A percentile compares a stretch with the other conserved stretches of the same genome.
These are phyloP conservation scores for Mycena rosella DNA, from an alignment of 768 basidiomycete species.

Conservation along the genomic window DNA sequence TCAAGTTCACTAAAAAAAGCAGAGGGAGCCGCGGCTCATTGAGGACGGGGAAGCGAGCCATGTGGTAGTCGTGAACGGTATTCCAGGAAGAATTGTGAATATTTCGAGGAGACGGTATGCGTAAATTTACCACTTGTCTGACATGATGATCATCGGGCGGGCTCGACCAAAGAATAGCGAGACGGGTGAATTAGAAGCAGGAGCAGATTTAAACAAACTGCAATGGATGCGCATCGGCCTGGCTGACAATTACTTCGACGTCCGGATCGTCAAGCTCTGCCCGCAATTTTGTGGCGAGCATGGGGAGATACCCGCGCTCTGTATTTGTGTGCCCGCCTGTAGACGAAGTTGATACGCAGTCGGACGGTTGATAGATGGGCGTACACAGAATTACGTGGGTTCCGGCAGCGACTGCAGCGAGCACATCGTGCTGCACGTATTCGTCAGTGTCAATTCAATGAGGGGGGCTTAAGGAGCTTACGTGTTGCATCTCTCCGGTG, in stretches of 20 bases:
- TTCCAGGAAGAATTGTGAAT: too few species aligned
- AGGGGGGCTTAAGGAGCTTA: conserved; percentile 52
- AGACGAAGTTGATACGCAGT: background rate
- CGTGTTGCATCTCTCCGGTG: conserved; percentile 94
- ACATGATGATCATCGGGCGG: too few species aligned
- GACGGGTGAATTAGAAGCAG: too few species aligned
- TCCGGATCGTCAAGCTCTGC: background rate
- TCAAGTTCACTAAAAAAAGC: too few species aligned
- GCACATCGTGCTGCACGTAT: conserved; percentile 81
- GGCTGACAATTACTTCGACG: background rate
- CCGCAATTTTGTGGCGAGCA: background rate
- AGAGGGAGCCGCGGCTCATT: too few species aligned
- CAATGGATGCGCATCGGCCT: background rate
- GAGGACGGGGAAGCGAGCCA: too few species aligned
- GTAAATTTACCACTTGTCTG: too few species aligned
- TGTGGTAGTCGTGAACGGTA: too few species aligned
- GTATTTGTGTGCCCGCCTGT: background rate
- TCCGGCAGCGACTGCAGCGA: conserved; percentile 82
- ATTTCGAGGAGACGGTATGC: too few species aligned
- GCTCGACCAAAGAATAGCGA: too few species aligned
- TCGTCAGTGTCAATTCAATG: conserved; percentile 21
- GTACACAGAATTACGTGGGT: conserved; percentile 87
- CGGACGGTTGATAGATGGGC: conserved; percentile 42
- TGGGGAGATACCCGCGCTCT: background rate
- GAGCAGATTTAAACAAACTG: background rate